Conservation (phyloP, 768 basidiomycete species). For the Cyathus striatus region DNA sequence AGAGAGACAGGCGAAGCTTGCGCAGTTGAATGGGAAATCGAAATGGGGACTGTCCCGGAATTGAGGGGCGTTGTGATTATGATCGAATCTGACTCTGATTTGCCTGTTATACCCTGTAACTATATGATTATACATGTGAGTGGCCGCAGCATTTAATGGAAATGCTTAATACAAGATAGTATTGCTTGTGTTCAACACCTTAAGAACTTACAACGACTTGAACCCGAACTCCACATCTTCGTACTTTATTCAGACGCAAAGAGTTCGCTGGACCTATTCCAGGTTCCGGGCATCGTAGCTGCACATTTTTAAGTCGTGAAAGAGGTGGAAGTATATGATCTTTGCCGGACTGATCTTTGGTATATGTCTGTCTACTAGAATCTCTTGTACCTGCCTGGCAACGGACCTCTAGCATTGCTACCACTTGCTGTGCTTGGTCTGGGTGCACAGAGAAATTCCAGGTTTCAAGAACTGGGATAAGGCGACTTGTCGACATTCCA, state of each 20-base stretch:
- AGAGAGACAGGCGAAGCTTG: conserved; percentile 51
- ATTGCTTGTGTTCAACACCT: no score
- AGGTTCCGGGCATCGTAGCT: background rate
- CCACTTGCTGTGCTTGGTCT: background rate
- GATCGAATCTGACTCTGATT: no score
- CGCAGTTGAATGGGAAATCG: conserved; percentile 29
- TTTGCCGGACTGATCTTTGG: no score
- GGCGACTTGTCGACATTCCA: background rate
- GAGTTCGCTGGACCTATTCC: background rate
- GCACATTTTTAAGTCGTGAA: background rate
- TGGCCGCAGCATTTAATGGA: no score
- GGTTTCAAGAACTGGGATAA: background rate
- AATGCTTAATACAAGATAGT: no score
- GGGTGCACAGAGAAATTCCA: background rate
- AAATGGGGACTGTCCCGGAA: conserved; percentile 5
- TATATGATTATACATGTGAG: no score
- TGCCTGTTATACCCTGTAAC: no score
- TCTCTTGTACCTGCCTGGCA: background rate
- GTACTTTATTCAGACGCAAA: background rate
- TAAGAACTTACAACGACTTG: no score
- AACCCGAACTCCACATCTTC: background rate
- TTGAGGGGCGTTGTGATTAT: background rate
- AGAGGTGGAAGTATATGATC: background rate
- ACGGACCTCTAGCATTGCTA: background rate
- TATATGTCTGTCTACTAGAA: no score